These are phyloP conservation scores for Yamadazyma oceani DNA, from an alignment of 1,139 yeast species.

Conservation along the genomic window DNA sequence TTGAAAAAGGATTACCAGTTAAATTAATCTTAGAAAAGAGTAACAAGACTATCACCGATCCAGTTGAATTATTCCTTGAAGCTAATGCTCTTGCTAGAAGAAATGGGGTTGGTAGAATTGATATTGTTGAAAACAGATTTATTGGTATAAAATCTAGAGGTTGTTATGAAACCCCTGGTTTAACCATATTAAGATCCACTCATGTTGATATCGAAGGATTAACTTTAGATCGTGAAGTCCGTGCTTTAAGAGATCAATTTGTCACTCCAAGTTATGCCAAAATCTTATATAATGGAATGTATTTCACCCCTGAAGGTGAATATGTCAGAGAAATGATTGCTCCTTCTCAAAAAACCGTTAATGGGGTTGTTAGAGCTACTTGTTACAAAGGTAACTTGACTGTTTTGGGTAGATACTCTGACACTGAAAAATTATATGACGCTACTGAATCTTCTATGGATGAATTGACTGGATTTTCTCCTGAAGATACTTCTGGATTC, in stretches of 20 bases:
- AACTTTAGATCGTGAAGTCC: slow-evolving; percentile 95
- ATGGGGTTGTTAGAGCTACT: slow-evolving; percentile 93
- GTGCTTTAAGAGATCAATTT: slow-evolving; percentile 93
- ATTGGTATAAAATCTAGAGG: slow-evolving; percentile 99
- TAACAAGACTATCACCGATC: slow-evolving; percentile 63
- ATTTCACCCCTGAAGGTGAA: slow-evolving; percentile 98
- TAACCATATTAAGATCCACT: slow-evolving; percentile 87
- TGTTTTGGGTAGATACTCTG: slow-evolving; percentile 90
- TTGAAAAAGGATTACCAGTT: slow-evolving; percentile 83
- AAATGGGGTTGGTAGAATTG: slow-evolving; percentile 99
- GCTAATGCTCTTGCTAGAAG: slow-evolving; percentile 97
- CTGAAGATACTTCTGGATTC: slow-evolving; percentile 96
- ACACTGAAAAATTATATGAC: slow-evolving; percentile 93
- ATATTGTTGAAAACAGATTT: slow-evolving; percentile 97
- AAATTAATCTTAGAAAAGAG: slow-evolving; percentile 73
- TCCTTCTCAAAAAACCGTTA: slow-evolving; percentile 92
- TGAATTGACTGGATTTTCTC: slow-evolving; percentile 96
- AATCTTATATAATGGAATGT: slow-evolving; percentile 93
- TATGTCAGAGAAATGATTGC: slow-evolving; percentile 89
- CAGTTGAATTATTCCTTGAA: slow-evolving; percentile 87
- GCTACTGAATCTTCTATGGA: slow-evolving; percentile 99
- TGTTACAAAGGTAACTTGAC: slow-evolving; percentile 87
- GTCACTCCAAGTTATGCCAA: slow-evolving; percentile 92
- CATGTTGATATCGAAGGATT: slow-evolving; percentile 97
- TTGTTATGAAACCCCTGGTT: slow-evolving; percentile 98